Base-by-base conservation (phyloP, 1,284 basidiomycete genomes). In the Abortiporus biennis region DNA sequence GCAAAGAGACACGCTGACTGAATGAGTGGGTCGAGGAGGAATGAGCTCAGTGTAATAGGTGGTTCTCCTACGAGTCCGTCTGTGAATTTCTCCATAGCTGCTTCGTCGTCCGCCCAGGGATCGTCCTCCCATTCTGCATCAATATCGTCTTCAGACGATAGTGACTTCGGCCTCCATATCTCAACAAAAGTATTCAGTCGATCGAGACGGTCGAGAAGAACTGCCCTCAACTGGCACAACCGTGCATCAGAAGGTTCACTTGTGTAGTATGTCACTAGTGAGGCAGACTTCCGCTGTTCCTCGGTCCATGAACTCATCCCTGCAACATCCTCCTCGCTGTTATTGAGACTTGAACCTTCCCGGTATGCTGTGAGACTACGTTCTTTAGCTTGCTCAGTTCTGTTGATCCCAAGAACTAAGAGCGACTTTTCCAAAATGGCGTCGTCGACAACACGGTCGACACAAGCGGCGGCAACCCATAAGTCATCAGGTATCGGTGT, bases 51-150 rank as follows among this genome's bases (percentile, higher is more conserved):
- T 1, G 76, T 55, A 31, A 89, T 54, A 15, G 76, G 75, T 4
- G 22, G 35, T 6, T 59, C 40, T 23, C 47, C 46, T 36, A 55
- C 40, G 36, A 56, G 41, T 30, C 54, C 45, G 35, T 58, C 53
- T 33, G 60, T 43, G 3, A 45, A 25, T 15, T 48, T 44, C 12
- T 36, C 35, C 6, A 57, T 49, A 43, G 51, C 60, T 43, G 45
- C 58, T 21, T 55, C 58, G 27, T 61, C 57, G 6, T 82, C 78
- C 16, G 68, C 80, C 87, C 87, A 92, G 8, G 89, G 87, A 60
- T 92, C 88, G 54, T 91, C 88, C 52, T 82, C 78, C 80, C 80
- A 85, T 52, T 80, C 81, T 27, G 64, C 69, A 41, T 78, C 77
- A 25, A 66, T 59, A 3, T 44, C 47, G 17, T 53, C 56, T 37